A percentile compares a stretch with the other conserved stretches of the same genome.
Evolutionary conservation across 1,284 basidiomycete species (phyloP).

Genomic region (Melanopsichium pennsylvanicum): DNA sequence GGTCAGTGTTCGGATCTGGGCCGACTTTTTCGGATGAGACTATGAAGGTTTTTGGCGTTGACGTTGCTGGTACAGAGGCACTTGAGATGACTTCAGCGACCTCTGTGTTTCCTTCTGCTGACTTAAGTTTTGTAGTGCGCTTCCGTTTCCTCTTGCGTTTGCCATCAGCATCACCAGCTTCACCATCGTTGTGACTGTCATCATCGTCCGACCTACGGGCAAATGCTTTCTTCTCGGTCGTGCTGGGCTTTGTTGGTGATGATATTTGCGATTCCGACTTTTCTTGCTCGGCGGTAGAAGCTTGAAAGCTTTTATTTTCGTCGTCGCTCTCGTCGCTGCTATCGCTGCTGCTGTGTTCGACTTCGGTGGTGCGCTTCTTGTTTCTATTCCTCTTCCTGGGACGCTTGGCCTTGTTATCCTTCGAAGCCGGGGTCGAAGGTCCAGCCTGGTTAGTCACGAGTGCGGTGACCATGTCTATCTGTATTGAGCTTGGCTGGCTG

Average conservation of each 20-base stretch:
- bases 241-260: too few relatives aligned
- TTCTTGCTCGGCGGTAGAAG: background rate
- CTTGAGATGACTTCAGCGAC: background rate
- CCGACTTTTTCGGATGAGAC: slow-evolving; percentile 20
- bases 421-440: slow-evolving; percentile 13
- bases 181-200: slow-evolving; percentile 8
- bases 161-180: slow-evolving; percentile 12
- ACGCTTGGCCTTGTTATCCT: slow-evolving; percentile 29
- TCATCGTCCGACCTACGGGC: slow-evolving; percentile 6
- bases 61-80: background rate
- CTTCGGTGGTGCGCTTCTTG: slow-evolving; percentile 36
- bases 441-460: slow-evolving; percentile 5
- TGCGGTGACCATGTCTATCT: slow-evolving; percentile 2
- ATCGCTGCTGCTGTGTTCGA: slow-evolving; percentile 26
- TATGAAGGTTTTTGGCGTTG: background rate
- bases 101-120: background rate
- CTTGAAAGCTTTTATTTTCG: slow-evolving; percentile 23
- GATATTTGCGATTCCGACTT: too few relatives aligned
- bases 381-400: slow-evolving; percentile 28
- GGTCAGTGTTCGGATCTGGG: slow-evolving; percentile 33
- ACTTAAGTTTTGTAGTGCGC: slow-evolving; percentile 25
- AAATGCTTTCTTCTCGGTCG: background rate
- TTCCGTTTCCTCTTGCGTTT: slow-evolving; percentile 48
- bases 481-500: background rate
- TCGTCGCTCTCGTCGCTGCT: slow-evolving; percentile 21